Percentiles rank a stretch among this genome's conserved stretches.
phyloP scores from a whole-genome alignment of 805 yeast species.

The Hanseniaspora pseudoguilliermondii region DNA sequence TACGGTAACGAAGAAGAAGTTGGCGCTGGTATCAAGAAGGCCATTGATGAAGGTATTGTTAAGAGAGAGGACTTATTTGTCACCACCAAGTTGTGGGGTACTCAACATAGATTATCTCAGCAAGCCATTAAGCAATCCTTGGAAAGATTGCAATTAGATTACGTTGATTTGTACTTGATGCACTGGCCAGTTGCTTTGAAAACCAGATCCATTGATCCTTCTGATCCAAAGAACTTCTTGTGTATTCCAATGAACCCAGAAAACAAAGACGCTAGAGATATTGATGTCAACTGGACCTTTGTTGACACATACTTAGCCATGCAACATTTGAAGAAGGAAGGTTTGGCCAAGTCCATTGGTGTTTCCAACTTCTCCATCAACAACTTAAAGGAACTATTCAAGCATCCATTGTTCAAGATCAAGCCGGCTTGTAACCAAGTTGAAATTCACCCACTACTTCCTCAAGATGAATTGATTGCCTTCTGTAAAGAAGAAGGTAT shows the following conservation, averaged over 20 bases:
- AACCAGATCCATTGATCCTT: conserved; percentile 31
- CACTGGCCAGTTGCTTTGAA: conserved; percentile 86
- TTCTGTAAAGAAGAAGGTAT: conserved; percentile 43
- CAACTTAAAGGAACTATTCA: conserved; percentile 39
- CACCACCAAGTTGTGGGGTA: conserved; percentile 82
- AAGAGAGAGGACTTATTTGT: conserved; percentile 49
- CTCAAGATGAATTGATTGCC: conserved; percentile 46
- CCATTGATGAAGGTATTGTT: conserved; percentile 12
- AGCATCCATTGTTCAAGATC: conserved; percentile 35
- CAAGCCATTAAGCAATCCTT: conserved; percentile 52
- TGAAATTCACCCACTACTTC: conserved; percentile 62
- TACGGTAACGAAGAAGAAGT: conserved; percentile 57
- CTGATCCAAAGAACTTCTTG: conserved; percentile 20
- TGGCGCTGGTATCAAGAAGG: conserved; percentile 35
- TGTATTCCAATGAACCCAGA: conserved; percentile 29
- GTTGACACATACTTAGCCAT: conserved; percentile 49
- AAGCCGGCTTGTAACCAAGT: conserved; percentile 65
- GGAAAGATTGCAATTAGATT: conserved; percentile 59
- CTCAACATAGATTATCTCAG: conserved; percentile 65
- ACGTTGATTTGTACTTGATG: conserved; percentile 71
- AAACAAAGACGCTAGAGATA: conserved; percentile 28
- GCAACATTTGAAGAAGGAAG: conserved; percentile 45
- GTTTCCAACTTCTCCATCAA: conserved; percentile 57
- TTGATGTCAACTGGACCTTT: conserved; percentile 32
- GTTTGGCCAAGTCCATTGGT: conserved; percentile 51